Percentiles rank a stretch among this genome's conserved stretches.
Conservation (phyloP, 2,329 filamentous ascomycete genomes). For the Coniochaeta sp. region DNA sequence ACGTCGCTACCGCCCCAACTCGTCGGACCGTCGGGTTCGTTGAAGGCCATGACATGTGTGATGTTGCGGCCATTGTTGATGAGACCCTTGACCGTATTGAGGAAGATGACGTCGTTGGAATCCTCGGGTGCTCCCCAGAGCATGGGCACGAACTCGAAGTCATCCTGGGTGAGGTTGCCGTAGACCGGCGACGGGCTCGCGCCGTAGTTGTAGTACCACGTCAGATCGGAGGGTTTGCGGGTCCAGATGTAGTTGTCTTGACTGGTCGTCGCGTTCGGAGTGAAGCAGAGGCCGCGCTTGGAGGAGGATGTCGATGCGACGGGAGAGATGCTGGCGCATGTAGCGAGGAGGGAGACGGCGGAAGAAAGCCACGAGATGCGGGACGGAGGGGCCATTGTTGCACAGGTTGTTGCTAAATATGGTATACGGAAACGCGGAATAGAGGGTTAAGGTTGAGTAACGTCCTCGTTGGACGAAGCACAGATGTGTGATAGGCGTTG, state of each 20-base stretch:
- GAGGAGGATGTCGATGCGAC: slow-evolving; percentile 22
- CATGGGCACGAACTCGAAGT: slow-evolving; percentile 75
- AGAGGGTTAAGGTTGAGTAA: neutral
- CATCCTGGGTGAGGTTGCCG: slow-evolving; percentile 36
- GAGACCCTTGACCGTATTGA: slow-evolving; percentile 47
- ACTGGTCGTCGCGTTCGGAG: slow-evolving; percentile 46
- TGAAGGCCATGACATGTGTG: slow-evolving; percentile 65
- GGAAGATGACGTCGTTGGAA: slow-evolving; percentile 51
- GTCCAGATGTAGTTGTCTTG: slow-evolving; percentile 62
- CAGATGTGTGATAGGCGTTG: neutral
- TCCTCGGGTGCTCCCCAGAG: slow-evolving; percentile 57
- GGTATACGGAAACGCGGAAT: neutral
- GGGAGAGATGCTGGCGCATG: slow-evolving; percentile 11
- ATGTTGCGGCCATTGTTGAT: slow-evolving; percentile 51
- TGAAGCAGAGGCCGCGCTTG: slow-evolving; percentile 70
- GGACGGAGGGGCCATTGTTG: neutral
- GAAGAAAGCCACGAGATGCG: slow-evolving; percentile 1
- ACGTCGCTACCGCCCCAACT: slow-evolving; percentile 57
- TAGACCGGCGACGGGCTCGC: slow-evolving; percentile 47
- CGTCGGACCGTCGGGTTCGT: slow-evolving; percentile 62
- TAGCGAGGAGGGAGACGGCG: slow-evolving; percentile 7
- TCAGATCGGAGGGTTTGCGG: slow-evolving; percentile 48
- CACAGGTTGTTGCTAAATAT: neutral
- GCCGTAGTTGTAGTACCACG: slow-evolving; percentile 83
- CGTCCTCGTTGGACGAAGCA: neutral